Evolutionary conservation across 2,329 filamentous ascomycete species (phyloP), one percentile per base, ranked within the genome.

Genomic region (Trichoderma atroviride): DNA sequence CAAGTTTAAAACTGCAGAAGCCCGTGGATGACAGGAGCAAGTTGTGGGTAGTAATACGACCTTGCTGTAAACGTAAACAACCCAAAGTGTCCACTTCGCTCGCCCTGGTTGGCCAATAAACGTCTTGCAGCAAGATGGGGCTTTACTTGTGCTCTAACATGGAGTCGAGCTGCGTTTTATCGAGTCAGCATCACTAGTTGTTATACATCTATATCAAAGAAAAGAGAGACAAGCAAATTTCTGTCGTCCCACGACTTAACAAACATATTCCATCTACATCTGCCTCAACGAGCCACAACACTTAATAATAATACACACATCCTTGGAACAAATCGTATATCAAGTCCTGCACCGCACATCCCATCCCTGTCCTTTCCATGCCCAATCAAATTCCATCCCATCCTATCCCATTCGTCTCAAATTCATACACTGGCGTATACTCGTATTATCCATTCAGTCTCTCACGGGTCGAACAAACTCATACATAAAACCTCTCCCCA

Each of bases 231-330:
- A n/a, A n/a, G n/a, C n/a, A n/a, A n/a, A n/a, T n/a, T n/a, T n/a
- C n/a, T n/a, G n/a, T 4, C 55, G n/a, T 57, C 53, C n/a, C 29
- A n/a, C 22, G 27, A 27, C 19, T 58, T 13, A 58, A 6, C 31
- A 43, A 43, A 58, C 2, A 58, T 27, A 16, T 4, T 61, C 10
- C 62, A 29, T 47, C 52, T 33, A 33, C 50, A 47, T 56, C 62
- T 24, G 33, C 37, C 33, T 56, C 50, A 27, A 13, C 27, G 11
- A 50, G 0, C 43, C 27, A 31, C 24, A 43, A 40, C 31, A 56
- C 24, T 37, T 58, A 66, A 58, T 58, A 66, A 66, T 58, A 35
- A 22, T 58, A 66, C 63, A 66, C 40, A 40, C 19, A 66, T 66
- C 50, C 53, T 57, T 47, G 13, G 14, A 50, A 13, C 37, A 37